A percentile compares a stretch with the other conserved stretches of the same genome.
These are phyloP conservation scores for Eudorina sp. DNA, from an alignment of 139 green algal species.

Conservation along the genomic window DNA sequence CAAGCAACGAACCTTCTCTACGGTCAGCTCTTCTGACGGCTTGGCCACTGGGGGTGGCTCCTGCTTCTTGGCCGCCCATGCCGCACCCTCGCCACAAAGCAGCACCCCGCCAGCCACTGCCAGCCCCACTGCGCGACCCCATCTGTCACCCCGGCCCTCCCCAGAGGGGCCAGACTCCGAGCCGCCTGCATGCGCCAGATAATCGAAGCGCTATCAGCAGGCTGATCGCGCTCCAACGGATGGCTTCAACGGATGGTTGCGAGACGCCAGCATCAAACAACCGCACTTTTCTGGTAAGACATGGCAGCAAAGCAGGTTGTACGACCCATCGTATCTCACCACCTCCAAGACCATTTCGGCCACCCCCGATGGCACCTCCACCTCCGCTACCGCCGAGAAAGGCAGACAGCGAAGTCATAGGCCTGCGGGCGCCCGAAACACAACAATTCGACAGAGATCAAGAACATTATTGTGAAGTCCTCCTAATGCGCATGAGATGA, in stretches of 20 bases:
- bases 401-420: background rate
- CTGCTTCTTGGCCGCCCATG: conserved; percentile 32
- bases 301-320: too few relatives aligned
- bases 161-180: background rate
- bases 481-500: too few relatives aligned
- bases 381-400: background rate
- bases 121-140: conserved; percentile 19
- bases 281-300: too few relatives aligned
- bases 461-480: too few relatives aligned
- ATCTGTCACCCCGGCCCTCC: background rate
- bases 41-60: background rate
- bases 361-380: background rate
- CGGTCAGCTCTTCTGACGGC: background rate
- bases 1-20: conserved; percentile 28
- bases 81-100: background rate
- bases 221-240: too few relatives aligned
- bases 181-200: background rate
- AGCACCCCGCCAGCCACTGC: background rate
- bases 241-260: too few relatives aligned
- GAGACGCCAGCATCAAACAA: too few relatives aligned
- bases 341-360: background rate
- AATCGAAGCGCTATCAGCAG: too few relatives aligned
- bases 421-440: background rate
- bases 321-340: too few relatives aligned
- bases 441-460: background rate